These are phyloP conservation scores for Stevia rebaudiana DNA, from an alignment of 140 eudicot species.

Conservation along the genomic window DNA sequence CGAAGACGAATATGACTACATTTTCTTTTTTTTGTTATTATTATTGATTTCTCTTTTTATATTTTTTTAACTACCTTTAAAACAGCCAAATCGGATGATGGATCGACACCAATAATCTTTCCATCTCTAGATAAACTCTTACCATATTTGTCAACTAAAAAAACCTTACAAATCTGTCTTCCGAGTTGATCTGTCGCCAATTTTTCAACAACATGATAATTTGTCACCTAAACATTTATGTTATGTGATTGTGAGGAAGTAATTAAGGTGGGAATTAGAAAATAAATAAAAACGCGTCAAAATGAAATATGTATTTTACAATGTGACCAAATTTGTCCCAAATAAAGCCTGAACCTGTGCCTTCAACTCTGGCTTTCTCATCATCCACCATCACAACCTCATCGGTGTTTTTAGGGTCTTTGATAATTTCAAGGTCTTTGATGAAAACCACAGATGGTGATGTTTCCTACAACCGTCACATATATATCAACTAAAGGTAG, in stretches of 20 bases:
- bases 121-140: slow-evolving; percentile 58
- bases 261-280: no score
- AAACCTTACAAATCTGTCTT: slow-evolving; percentile 84
- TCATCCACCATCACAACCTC: slow-evolving; percentile 48
- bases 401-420: slow-evolving; percentile 42
- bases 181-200: slow-evolving; percentile 74
- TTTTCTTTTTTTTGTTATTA: not conserved
- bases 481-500: not conserved
- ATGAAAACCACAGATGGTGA: slow-evolving; percentile 89
- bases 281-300: no score
- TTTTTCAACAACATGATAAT: slow-evolving; percentile 86
- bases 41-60: not conserved
- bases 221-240: slow-evolving; percentile 51
- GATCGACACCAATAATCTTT: slow-evolving; percentile 72
- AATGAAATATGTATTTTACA: slow-evolving; percentile 42
- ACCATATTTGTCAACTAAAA: slow-evolving; percentile 55
- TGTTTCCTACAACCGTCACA: slow-evolving; percentile 49
- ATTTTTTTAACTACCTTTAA: slow-evolving; percentile 53
- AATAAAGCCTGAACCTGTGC: slow-evolving; percentile 97
- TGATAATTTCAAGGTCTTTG: slow-evolving; percentile 57
- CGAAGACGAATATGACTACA: not conserved
- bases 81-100: slow-evolving; percentile 83
- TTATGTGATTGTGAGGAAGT: no score
- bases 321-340: slow-evolving; percentile 98
- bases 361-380: slow-evolving; percentile 67